Evolutionary conservation across 192 early-diverging fungal species (phyloP).

Genomic region (Dimargaris xerosporica): DNA sequence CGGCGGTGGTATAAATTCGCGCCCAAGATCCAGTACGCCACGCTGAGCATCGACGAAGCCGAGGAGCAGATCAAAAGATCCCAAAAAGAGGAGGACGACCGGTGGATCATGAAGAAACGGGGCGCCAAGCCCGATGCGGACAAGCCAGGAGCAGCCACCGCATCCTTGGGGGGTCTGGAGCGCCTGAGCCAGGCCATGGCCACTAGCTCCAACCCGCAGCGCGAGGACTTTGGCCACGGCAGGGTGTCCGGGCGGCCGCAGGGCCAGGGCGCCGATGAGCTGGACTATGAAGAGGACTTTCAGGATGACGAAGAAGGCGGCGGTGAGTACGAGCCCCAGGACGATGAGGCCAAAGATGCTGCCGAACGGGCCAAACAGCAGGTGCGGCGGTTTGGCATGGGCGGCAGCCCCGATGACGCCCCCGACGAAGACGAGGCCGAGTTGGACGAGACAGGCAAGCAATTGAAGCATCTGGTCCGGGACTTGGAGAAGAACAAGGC

Average conservation of each 20-base stretch:
- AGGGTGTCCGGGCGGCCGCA: constrained; percentile 18
- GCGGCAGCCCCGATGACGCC: constrained; percentile 17
- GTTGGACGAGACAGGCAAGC: constrained; percentile 25
- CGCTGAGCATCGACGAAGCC: constrained; percentile 56
- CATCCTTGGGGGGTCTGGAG: background rate
- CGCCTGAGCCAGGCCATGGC: background rate
- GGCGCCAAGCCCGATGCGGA: constrained; percentile 20
- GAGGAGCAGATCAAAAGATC: constrained; percentile 44
- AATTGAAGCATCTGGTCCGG: constrained; percentile 45
- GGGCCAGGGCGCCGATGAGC: constrained; percentile 35
- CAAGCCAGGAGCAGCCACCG: constrained; percentile 11
- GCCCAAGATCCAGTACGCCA: constrained; percentile 43
- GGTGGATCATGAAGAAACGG: constrained; percentile 34
- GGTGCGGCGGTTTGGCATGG: constrained; percentile 17
- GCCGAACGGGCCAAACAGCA: constrained; percentile 27
- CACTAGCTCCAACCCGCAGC: background rate
- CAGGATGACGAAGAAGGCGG: constrained; percentile 67
- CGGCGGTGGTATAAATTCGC: constrained; percentile 64
- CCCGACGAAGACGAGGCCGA: constrained; percentile 28
- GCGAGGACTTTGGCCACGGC: constrained; percentile 20
- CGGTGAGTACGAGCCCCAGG: constrained; percentile 49
- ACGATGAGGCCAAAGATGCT: constrained; percentile 43
- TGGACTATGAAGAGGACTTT: constrained; percentile 67
- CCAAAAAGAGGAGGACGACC: constrained; percentile 23
- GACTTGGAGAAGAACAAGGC: constrained; percentile 44